Percentiles rank a stretch among this genome's conserved stretches.
phyloP scores from a whole-genome alignment of 495 filamentous ascomycete genomes.

The Aspergillus funiculosus region DNA sequence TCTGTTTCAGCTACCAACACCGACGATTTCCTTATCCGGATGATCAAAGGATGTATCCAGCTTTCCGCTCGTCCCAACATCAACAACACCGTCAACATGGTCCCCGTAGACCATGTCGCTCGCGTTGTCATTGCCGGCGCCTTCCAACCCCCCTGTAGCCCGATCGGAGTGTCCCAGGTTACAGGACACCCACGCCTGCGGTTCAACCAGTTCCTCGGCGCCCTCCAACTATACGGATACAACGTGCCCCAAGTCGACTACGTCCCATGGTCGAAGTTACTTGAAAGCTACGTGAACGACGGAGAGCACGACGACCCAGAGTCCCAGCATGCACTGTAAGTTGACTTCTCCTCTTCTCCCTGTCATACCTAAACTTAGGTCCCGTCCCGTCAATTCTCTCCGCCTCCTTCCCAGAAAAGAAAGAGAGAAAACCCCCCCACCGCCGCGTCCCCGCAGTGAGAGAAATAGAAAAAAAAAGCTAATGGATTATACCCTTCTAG shows the following conservation, averaged over 20 bases:
- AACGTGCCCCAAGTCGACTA: conserved; percentile 64
- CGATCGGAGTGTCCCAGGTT: conserved; percentile 64
- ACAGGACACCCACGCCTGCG: conserved; percentile 75
- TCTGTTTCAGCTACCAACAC: conserved; percentile 55
- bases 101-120: conserved; percentile 82
- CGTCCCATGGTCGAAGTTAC: conserved; percentile 39
- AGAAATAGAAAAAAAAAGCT: background rate
- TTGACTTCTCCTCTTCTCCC: background rate
- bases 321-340: conserved; percentile 59
- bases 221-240: conserved; percentile 74
- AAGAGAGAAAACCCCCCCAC: too few relatives aligned
- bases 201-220: conserved; percentile 69
- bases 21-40: conserved; percentile 88
- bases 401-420: too few relatives aligned
- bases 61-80: conserved; percentile 66
- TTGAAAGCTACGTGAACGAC: conserved; percentile 60
- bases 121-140: conserved; percentile 68
- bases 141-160: conserved; percentile 50
- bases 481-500: conserved; percentile 14
- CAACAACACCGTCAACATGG: conserved; percentile 82
- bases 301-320: conserved; percentile 53
- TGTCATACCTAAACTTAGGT: background rate
- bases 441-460: background rate
- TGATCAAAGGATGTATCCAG: conserved; percentile 87
- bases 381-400: too few relatives aligned